Conservation (phyloP, 352 stramenopile genomes). For the Phytopythium montanum region DNA sequence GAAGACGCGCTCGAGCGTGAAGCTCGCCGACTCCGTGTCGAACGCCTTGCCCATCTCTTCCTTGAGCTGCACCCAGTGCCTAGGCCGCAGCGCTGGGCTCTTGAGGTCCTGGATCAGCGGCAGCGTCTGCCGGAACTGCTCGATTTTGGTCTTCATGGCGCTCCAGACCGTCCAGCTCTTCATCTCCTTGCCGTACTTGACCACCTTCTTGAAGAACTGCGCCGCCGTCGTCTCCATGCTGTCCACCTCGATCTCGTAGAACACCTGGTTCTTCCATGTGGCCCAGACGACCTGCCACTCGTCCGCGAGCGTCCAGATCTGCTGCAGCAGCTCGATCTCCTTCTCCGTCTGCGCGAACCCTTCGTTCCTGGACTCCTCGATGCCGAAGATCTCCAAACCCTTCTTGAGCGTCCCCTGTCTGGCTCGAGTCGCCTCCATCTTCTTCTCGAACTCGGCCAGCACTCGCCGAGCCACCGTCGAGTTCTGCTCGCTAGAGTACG, state of each 20-base stretch:
- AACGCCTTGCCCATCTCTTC: constrained; percentile 86
- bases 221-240: constrained; percentile 88
- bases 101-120: constrained; percentile 93
- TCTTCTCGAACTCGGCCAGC: constrained; percentile 87
- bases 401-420: constrained; percentile 81
- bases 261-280: constrained; percentile 91
- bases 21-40: constrained; percentile 65
- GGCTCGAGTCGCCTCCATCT: constrained; percentile 74
- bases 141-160: constrained; percentile 92
- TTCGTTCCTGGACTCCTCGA: constrained; percentile 86
- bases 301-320: constrained; percentile 88
- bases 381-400: constrained; percentile 92
- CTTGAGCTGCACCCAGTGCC: constrained; percentile 89
- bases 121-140: constrained; percentile 91
- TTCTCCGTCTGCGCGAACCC: constrained; percentile 83
- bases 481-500: constrained; percentile 65
- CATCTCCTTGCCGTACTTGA: constrained; percentile 92
- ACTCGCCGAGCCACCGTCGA: constrained; percentile 53
- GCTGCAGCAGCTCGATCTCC: constrained; percentile 85
- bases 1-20: constrained; percentile 87
- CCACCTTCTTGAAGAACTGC: constrained; percentile 91
- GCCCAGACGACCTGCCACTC: constrained; percentile 91
- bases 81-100: constrained; percentile 80
- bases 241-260: constrained; percentile 90
- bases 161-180: constrained; percentile 91